These are phyloP conservation scores for Allium sativum DNA, from an alignment of 106 monocot genomes.

Conservation along the genomic window DNA sequence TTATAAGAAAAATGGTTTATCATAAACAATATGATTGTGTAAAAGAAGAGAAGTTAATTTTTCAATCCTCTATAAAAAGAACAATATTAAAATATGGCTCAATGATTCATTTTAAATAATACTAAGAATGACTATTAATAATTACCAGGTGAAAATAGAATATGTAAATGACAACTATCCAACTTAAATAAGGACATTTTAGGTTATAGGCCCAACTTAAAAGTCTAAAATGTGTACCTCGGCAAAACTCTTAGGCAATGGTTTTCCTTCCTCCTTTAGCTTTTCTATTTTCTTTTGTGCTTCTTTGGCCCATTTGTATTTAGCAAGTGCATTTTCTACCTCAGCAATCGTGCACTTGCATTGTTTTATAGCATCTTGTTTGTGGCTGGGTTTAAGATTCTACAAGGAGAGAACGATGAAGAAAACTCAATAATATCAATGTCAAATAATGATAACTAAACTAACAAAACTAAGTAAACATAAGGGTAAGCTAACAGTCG, in stretches of 20 bases:
- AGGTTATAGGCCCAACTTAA: too few relatives aligned
- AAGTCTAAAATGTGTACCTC: conserved; percentile 38
- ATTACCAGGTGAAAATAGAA: too few relatives aligned
- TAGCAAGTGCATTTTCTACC: conserved; percentile 79
- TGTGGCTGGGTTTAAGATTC: conserved; percentile 75
- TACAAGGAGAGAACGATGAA: conserved; percentile 11
- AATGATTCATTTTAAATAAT: too few relatives aligned
- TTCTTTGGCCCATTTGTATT: conserved; percentile 90
- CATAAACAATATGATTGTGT: too few relatives aligned
- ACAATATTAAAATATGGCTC: too few relatives aligned
- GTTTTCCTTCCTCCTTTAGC: conserved; percentile 92
- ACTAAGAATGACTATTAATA: too few relatives aligned
- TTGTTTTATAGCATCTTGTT: conserved; percentile 70
- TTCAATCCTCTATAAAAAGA: too few relatives aligned
- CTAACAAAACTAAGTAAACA: background rate
- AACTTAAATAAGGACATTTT: too few relatives aligned
- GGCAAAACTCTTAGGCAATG: conserved; percentile 59
- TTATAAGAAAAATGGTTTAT: too few relatives aligned
- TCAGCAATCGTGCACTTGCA: conserved; percentile 89
- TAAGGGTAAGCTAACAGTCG: too few relatives aligned
- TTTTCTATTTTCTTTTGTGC: conserved; percentile 86
- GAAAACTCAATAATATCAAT: background rate
- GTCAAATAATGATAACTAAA: background rate
- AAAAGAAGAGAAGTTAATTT: too few relatives aligned
- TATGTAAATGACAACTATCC: too few relatives aligned